Conservation (phyloP, 2,329 filamentous ascomycete species). For the Colletotrichum paranaense region DNA sequence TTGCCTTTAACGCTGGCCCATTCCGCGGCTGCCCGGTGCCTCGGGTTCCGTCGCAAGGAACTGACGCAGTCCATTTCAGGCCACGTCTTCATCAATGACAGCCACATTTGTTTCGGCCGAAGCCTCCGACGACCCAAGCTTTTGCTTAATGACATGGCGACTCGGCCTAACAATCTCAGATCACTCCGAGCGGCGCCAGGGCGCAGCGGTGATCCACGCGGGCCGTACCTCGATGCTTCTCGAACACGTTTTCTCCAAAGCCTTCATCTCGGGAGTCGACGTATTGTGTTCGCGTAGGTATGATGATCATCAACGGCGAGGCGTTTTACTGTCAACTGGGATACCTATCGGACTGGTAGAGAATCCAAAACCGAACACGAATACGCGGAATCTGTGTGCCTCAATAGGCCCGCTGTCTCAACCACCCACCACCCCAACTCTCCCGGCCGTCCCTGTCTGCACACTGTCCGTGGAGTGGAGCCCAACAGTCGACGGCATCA, state of each 20-base stretch:
- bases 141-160: not conserved
- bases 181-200: not conserved
- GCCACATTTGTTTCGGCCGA: slow-evolving; percentile 23
- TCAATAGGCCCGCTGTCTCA: not conserved
- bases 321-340: not conserved
- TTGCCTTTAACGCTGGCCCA: not conserved
- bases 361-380: slow-evolving; percentile 18
- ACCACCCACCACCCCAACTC: not conserved
- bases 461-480: slow-evolving; percentile 6
- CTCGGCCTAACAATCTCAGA: no score
- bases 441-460: slow-evolving; percentile 12
- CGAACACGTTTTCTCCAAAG: not conserved
- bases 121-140: not conserved
- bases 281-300: not conserved
- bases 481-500: not conserved
- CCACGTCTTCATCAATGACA: slow-evolving; percentile 22
- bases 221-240: slow-evolving; percentile 6
- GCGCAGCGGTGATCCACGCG: not conserved
- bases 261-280: not conserved
- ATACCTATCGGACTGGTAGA: not conserved
- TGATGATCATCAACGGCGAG: not conserved
- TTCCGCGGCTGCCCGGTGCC: slow-evolving; percentile 3
- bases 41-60: slow-evolving; percentile 24
- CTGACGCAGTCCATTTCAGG: not conserved
- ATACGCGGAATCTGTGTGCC: slow-evolving; percentile 1